Evolutionary conservation across 2,329 filamentous ascomycete species (phyloP).

Genomic region (Dothidotthia symphoricarpi): DNA sequence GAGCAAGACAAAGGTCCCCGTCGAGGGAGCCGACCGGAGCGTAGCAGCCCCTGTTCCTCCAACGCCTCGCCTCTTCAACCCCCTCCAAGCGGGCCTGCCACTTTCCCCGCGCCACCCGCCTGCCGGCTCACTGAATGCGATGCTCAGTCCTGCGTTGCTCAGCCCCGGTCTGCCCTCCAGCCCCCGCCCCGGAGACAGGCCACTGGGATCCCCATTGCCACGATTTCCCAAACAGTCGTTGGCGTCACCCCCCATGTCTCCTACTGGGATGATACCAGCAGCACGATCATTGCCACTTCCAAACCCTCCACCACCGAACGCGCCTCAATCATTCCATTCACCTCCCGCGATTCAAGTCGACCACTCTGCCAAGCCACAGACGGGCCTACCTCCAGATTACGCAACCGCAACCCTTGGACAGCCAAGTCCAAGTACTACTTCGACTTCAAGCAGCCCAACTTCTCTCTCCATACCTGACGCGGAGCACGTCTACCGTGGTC

Average conservation of each 20-base stretch:
- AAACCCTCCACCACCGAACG: conserved; percentile 69
- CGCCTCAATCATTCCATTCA: conserved; percentile 63
- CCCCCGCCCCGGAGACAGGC: conserved; percentile 60
- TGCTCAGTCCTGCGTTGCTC: conserved; percentile 55
- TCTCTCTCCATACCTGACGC: conserved; percentile 34
- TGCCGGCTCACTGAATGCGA: conserved; percentile 39
- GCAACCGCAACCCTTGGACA: conserved; percentile 34
- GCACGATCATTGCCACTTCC: conserved; percentile 72
- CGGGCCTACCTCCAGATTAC: conserved; percentile 23
- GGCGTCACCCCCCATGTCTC: conserved; percentile 67
- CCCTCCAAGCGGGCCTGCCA: conserved; percentile 34
- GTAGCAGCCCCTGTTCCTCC: conserved; percentile 22
- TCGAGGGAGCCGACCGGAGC: conserved; percentile 14
- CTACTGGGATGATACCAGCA: conserved; percentile 61
- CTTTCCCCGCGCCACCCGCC: conserved; percentile 41
- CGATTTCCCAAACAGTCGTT: conserved; percentile 57
- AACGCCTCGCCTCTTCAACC: conserved; percentile 35
- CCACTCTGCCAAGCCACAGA: conserved; percentile 30
- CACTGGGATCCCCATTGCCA: conserved; percentile 59
- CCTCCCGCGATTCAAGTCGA: conserved; percentile 45
- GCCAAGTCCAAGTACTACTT: conserved; percentile 34
- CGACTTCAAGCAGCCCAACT: conserved; percentile 27
- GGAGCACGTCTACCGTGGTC: conserved; percentile 66
- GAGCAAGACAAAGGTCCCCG: conserved; percentile 43
- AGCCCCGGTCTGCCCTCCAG: conserved; percentile 65